Evolutionary conservation across 2,329 filamentous ascomycete species (phyloP).

Genomic region (Penicillium rolfsii): DNA sequence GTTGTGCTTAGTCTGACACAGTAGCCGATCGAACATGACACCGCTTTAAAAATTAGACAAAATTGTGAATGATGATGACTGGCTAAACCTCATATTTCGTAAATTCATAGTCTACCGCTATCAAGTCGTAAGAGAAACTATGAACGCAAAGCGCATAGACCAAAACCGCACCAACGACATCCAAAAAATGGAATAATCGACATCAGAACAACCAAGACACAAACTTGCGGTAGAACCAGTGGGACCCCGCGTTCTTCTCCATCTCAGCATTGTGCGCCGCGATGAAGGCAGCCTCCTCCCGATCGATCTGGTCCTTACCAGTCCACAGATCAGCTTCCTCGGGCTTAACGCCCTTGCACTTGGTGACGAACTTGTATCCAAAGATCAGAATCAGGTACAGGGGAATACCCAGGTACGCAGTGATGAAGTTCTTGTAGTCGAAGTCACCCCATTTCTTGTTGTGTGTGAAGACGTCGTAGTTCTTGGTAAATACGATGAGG

Average conservation of each 20-base stretch:
- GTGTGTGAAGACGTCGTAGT: slow-evolving; percentile 71
- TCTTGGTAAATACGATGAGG: slow-evolving; percentile 79
- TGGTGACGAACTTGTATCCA: slow-evolving; percentile 65
- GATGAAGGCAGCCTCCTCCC: slow-evolving; percentile 71
- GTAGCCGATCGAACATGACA: not conserved
- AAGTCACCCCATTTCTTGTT: slow-evolving; percentile 57
- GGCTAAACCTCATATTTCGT: slow-evolving; percentile 1
- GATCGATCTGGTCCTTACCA: slow-evolving; percentile 73
- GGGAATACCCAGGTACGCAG: slow-evolving; percentile 75
- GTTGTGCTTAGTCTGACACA: not conserved
- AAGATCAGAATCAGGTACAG: slow-evolving; percentile 71
- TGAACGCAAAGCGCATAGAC: not conserved
- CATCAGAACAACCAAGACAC: slow-evolving; percentile 63
- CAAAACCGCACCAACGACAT: not conserved
- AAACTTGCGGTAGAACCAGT: slow-evolving; percentile 62
- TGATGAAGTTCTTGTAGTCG: slow-evolving; percentile 76
- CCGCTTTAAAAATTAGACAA: too few species aligned
- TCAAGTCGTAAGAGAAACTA: not conserved
- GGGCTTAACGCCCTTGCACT: slow-evolving; percentile 59
- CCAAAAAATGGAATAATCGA: too few species aligned
- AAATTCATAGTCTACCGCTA: slow-evolving; percentile 3
- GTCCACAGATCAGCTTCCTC: slow-evolving; percentile 69
- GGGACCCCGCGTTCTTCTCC: slow-evolving; percentile 41
- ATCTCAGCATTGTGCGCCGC: slow-evolving; percentile 54
- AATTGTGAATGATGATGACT: not conserved